Evolutionary conservation across 208 protist genomes (phyloP), one percentile per base, ranked within the genome.

Genomic region (Leishmania turanica): DNA sequence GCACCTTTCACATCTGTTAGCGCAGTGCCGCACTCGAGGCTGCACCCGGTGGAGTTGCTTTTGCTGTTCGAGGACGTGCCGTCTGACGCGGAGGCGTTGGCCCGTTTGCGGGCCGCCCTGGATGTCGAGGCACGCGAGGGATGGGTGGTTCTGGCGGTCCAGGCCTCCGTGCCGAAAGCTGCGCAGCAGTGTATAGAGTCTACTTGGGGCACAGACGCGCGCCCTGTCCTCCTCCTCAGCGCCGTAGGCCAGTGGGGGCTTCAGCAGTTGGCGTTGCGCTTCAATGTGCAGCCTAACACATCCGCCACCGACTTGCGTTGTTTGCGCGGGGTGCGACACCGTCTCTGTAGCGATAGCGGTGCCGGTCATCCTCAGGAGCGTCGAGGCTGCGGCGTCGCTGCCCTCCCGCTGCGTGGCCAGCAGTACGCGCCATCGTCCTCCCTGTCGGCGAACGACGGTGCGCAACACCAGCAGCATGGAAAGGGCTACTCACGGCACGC

Each of bases 231-330:
- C 9, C 65, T 95, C 40, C 81, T 90, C 49, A 81, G 82, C 40
- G 75, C 88, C 1, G 84, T 96, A 40, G 93, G 91, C 13, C 77
- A 84, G 64, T 87, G 85, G 81, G 85, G 77, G 8, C 77, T 95
- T 72, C 87, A 74, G 71, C 88, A 93, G 80, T 84, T 96, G 42
- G 79, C 86, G 19, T 58, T 95, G 78, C 79, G 86, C 69, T 93
- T 92, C 66, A 68, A 83, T 17, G 77, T 87, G 47, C 49, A 86
- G n/a, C 88, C 90, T 27, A 90, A 92, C 85, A 88, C 87, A 15
- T 17, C 73, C 7, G 65, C 56, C 34, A 90, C 87, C 0, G 81
- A 75, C 8, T 69, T 47, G 24, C 27, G 47, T 11, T 37, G 17
- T 37, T 73, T 87, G 65, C 83, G 77, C 19, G 75, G 83, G 37